Conservation (phyloP, 331 rosid species). For the Pyracantha coccinea region DNA sequence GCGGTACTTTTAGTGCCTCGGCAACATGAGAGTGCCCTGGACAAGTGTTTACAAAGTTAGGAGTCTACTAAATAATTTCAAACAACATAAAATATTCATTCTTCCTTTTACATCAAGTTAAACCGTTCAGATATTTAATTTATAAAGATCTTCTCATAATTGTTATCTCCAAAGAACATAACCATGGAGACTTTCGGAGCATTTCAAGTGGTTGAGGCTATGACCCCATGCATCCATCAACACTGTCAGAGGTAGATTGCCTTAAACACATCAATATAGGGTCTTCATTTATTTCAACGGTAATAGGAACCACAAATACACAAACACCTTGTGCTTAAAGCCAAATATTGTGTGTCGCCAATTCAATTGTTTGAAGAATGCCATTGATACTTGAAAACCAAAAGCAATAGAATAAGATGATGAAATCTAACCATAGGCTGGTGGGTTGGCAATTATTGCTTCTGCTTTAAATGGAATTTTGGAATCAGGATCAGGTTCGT, state of each 20-base stretch:
- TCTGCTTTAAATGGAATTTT: slow-evolving; percentile 50
- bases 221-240: not conserved
- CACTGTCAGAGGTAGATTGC: not conserved
- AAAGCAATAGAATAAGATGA: not conserved
- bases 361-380: not conserved
- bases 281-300: not conserved
- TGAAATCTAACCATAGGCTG: slow-evolving; percentile 77
- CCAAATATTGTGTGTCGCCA: not conserved
- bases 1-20: slow-evolving; percentile 61
- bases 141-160: not conserved
- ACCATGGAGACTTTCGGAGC: not conserved
- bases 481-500: slow-evolving; percentile 52
- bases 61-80: slow-evolving; percentile 4
- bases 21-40: slow-evolving; percentile 93
- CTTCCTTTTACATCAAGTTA: not conserved
- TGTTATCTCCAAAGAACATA: not conserved
- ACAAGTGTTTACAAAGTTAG: slow-evolving; percentile 27
- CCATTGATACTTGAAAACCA: not conserved
- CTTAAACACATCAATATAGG: not conserved
- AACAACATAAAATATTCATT: not conserved
- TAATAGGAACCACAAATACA: not conserved
- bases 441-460: slow-evolving; percentile 95
- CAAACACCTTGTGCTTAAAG: not conserved
- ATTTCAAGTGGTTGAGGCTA: not conserved
- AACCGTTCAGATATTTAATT: not conserved